Base-by-base conservation (phyloP, 257 asterid genomes). In the Salvia splendens region DNA sequence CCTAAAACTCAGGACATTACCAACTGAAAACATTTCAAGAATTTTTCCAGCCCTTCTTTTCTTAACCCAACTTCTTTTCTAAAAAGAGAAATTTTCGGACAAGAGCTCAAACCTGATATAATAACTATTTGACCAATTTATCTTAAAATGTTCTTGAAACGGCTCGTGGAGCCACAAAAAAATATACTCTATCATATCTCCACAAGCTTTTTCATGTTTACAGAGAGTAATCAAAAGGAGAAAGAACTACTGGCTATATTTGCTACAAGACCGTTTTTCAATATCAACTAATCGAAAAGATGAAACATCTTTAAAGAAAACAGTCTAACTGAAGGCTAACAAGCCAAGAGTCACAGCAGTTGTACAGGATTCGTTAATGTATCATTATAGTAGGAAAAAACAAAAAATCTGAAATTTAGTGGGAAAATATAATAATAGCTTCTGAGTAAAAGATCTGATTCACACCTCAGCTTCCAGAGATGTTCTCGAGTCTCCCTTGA, bases 381-480 rank as follows among this genome's bases (percentile, higher is more conserved):
- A 54, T 51, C 67, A 50, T 15, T 24, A 24, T 57, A 43, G 10
- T 47, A 55, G 38, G 59, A 7, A 50, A 46, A 63, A 49, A 14
- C 51, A 59, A 32, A 53, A 6, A 17, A 58, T 14, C 51, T 17
- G 30, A 28, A 38, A 30, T 45, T 42, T 24, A 57, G 51, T 16
- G 17, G 3, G 48, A 48, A 52, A 77, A 62, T 8, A 9, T 30
- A 72, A 66, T 6, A 41, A 42, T 52, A 65, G 15, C 50, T 67
- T 50, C 69, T 58, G 54, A 20, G 32, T 42, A 51, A 59, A 64
- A 74, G 68, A 60, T 67, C 43, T 15, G 33, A 61, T 12, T 59
- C 75, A 65, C 74, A 88, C 97, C 95, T 93, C 99, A 59, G 97
- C 97, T 83, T 93, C 99, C 73, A 93, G 79, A 38, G 97, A 93